Evolutionary conservation across 371 early-diverging fungal species (phyloP).

Genomic region (Syncephalastrum sp.): DNA sequence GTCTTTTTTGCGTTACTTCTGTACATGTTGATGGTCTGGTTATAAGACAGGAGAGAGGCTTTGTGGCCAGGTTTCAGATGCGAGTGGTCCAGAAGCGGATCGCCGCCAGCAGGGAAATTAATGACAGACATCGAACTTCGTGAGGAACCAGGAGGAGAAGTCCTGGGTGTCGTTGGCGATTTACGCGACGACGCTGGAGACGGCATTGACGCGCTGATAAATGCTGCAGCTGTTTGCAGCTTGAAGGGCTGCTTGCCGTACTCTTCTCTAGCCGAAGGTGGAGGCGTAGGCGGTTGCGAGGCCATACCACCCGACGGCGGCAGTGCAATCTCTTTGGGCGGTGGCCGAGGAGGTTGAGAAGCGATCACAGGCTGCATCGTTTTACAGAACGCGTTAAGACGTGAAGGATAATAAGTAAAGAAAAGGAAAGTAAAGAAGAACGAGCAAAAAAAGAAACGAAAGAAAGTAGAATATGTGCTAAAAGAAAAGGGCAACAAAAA

Average conservation of each 20-base stretch:
- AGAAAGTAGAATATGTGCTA: slow-evolving; percentile 6
- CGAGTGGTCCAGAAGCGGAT: slow-evolving; percentile 62
- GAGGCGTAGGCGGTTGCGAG: slow-evolving; percentile 4
- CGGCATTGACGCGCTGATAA: not conserved
- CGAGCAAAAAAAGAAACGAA: not conserved
- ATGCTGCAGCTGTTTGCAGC: slow-evolving; percentile 3
- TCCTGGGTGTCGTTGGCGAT: slow-evolving; percentile 7
- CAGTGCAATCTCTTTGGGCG: not conserved
- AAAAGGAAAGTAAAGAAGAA: slow-evolving; percentile 12
- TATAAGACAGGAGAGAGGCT: slow-evolving; percentile 65
- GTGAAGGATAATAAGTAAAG: slow-evolving; percentile 11
- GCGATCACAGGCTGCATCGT: not conserved
- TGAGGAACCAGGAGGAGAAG: slow-evolving; percentile 31
- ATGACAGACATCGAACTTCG: slow-evolving; percentile 27
- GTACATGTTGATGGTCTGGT: slow-evolving; percentile 75
- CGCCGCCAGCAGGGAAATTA: slow-evolving; percentile 12
- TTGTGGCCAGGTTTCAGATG: slow-evolving; percentile 68
- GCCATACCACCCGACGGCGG: not conserved
- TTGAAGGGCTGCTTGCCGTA: not conserved
- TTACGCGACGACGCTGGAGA: slow-evolving; percentile 4
- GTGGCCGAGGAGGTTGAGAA: no score
- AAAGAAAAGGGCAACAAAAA: not conserved
- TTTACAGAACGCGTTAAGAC: not conserved
- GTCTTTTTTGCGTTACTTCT: slow-evolving; percentile 82
- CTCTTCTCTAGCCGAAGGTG: slow-evolving; percentile 3